These are phyloP conservation scores for Aspergillus sp. DNA, from an alignment of 2,329 filamentous ascomycete species.

Conservation along the genomic window DNA sequence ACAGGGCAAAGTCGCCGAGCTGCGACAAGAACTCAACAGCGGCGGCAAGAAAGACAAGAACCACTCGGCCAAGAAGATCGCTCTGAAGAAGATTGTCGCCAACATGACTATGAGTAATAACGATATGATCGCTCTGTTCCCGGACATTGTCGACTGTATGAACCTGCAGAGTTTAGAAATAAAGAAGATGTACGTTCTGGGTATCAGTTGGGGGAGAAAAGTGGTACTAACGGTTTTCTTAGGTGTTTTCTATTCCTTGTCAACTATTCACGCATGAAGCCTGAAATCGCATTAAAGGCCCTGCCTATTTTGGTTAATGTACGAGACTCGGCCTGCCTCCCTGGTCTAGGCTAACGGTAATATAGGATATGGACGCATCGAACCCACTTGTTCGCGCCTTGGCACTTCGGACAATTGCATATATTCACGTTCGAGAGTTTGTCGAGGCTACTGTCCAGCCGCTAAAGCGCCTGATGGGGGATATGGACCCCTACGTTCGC, in stretches of 20 bases:
- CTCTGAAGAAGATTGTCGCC: slow-evolving; percentile 98
- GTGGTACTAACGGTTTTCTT: background rate
- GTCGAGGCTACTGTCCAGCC: slow-evolving; percentile 86
- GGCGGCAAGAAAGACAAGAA: slow-evolving; percentile 99
- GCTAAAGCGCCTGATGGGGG: slow-evolving; percentile 78
- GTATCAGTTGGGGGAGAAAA: background rate
- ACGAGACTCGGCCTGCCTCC: slow-evolving; percentile 28
- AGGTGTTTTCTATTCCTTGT: slow-evolving; percentile 98
- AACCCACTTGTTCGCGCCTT: slow-evolving; percentile 92
- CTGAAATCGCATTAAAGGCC: slow-evolving; percentile 90
- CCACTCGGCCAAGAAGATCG: slow-evolving; percentile 90
- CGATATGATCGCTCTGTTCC: slow-evolving; percentile 96
- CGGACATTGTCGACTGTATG: slow-evolving; percentile 95
- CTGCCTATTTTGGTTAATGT: slow-evolving; percentile 82
- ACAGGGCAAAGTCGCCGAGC: slow-evolving; percentile 98
- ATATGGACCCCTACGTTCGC: slow-evolving; percentile 90
- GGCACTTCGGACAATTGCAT: slow-evolving; percentile 91
- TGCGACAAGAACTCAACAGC: slow-evolving; percentile 89
- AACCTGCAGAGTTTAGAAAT: slow-evolving; percentile 91
- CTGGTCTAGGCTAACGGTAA: slow-evolving; percentile 2
- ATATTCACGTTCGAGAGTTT: slow-evolving; percentile 94
- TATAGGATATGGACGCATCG: slow-evolving; percentile 84
- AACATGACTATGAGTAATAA: slow-evolving; percentile 99
- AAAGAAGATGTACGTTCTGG: slow-evolving; percentile 83
- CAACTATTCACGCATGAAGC: slow-evolving; percentile 93